Base-by-base conservation (phyloP, 2,329 filamentous ascomycete species). In the Leptodontidium sp. region DNA sequence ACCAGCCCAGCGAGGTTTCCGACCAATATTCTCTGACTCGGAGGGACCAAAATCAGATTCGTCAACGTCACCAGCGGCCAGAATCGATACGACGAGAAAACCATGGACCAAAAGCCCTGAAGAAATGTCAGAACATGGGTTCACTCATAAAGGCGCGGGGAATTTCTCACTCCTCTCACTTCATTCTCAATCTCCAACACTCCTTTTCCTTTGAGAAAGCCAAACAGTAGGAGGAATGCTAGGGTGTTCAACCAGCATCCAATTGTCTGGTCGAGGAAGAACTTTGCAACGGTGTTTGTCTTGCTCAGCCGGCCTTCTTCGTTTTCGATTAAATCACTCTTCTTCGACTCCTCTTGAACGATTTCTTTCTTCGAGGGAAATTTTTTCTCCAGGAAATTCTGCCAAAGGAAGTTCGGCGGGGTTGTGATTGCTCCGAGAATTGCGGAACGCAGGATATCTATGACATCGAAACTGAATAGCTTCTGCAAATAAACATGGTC, bases 61-160 rank as follows among this genome's bases (percentile, higher is more conserved):
- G 57, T 59, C 57, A 59, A 59, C 11, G 57, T 59, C 14, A 59
- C 57, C 12, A 59, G 38, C 24, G 57, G 57, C 57, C 57, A 59
- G 12, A 59, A 59, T 43, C 38, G n/a, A 26, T 59, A 59, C 57
- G 57, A 45, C 21, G 57, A 59, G n/a, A 59, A 14, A 29, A 59
- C 57, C 35, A 59, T 59, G 38, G 57, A 59, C 57, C 57, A 59
- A 35, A 45, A 59, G 1, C 57, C 57, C 57, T 59, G 47, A 29
- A 15, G 12, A 17, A 4, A n/a, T 45, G 35, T 59, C 21, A 59
- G 57, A 43, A 21, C 8, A 6, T 1, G 4, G 1, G 2, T 21
- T 45, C 3, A n/a, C 1, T 38, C 11, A 21, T 2, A 15, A 17
- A 40, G 1, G 4, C 21, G 12, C 21, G 11, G 12, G 35, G 26